Conservation (phyloP, 108 stramenopile genomes). For the Aurantiochytrium sp. region DNA sequence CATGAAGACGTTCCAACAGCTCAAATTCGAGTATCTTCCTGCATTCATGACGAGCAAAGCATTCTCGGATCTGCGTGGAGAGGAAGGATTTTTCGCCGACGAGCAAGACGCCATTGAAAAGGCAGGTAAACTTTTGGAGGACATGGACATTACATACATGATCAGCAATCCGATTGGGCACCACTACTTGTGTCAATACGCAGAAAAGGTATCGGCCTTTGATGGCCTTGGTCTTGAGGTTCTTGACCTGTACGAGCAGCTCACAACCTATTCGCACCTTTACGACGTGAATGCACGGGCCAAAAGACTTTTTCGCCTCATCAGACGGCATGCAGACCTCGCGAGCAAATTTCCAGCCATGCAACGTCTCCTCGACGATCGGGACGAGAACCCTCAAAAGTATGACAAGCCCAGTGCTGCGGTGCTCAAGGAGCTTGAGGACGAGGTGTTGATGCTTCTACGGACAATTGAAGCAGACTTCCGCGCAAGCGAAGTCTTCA, state of each 20-base stretch:
- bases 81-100: not conserved
- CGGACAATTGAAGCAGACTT: not conserved
- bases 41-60: not conserved
- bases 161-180: not conserved
- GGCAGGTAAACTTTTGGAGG: not conserved
- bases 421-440: not conserved
- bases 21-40: not conserved
- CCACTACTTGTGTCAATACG: not conserved
- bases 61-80: not conserved
- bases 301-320: not conserved
- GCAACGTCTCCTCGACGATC: not conserved
- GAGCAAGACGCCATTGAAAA: not conserved
- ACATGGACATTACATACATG: not conserved
- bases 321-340: not conserved
- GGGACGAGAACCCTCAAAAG: not conserved
- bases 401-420: not conserved
- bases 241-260: not conserved
- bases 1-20: not conserved
- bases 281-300: not conserved
- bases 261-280: not conserved
- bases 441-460: not conserved
- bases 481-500: not conserved
- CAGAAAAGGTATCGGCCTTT: not conserved
- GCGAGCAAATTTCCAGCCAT: not conserved
- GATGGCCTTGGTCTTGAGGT: not conserved